Evolutionary conservation across 1,139 yeast species (phyloP), one percentile per base, ranked within the genome.

Genomic region (Candida sojae): DNA sequence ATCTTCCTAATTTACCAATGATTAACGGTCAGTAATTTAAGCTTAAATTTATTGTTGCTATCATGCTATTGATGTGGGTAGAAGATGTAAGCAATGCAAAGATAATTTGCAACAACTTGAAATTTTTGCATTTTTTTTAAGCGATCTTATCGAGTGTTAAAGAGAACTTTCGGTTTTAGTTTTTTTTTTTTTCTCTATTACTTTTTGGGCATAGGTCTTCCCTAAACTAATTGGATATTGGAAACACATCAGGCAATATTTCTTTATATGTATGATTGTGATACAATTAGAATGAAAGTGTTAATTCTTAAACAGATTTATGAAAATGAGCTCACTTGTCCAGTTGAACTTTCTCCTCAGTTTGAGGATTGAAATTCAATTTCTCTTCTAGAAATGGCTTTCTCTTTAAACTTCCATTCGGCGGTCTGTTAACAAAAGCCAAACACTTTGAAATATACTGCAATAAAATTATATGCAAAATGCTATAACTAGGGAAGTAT

Each of bases 61-160:
- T 25, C 7, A 7, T 13, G 21, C 23, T 41, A 29, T 26, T n/a
- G 13, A 25, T 17, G 12, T 2, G 9, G 21, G 21, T 40, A 26
- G 17, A 32, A 32, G n/a, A 39, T 4, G 28, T 30, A 12, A 13
- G 26, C 34, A 39, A 12, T 21, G 33, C 10, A 21, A 13, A 12
- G 9, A 25, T 10, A 32, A 12, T 41, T 41, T 41, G 43, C 43
- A 41, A 41, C 39, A 41, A 26, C 31, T 41, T 12, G 25, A 10
- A 41, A 41, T 41, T 41, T 34, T 33, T 12, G 32, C 37, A 28
- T 12, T 41, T 33, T 26, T 30, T 30, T 13, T 13, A 17, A 23
- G 11, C 11, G 23, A 41, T 21, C 12, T 31, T 8, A 10, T 33
- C 10, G 29, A 35, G 25, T 28, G 43, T 41, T 31, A 33, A 41